Base-by-base conservation (phyloP, 164 flowering plant species). In the Aristolochia californica region DNA sequence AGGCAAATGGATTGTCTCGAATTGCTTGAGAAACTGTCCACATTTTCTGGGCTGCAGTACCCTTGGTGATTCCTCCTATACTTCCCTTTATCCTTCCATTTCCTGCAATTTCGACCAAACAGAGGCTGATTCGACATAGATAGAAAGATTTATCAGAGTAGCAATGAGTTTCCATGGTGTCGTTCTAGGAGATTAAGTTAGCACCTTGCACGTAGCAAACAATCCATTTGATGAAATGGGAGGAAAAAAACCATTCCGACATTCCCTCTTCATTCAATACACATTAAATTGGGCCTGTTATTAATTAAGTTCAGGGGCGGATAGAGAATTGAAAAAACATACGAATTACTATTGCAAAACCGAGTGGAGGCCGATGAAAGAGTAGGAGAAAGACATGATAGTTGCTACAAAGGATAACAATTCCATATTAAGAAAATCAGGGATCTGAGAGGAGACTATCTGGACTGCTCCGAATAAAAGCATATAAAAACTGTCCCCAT, bases 1-100 rank as follows among this genome's bases (percentile, higher is more conserved):
- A 90, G 22, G 93, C 85, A 63, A 85, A 85, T 44, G 97, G 93
- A 53, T 85, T 81, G 62, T 90, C 95, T 45, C 88, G 93, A 45
- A 90, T 58, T 51, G 93, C 93, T 74, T 87, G 82, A 17, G 77
- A 79, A 44, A 65, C 68, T 43, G 61, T 65, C 80, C 79, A 83
- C 58, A 78, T 22, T 57, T 86, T 86, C 8, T 78, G 53, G 20
- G 70, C 68, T 5, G 34, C 14, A 28, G 61, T 74, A 14, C 69
- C 3, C 44, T 75, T 50, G 11, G 76, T 58, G 22, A 82, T 70
- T 63, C 96, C 93, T 13, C n/a, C 23, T 15, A 85, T 66, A 58
- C 71, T 76, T 13, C 93, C 96, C 62, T 74, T 61, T 34, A 85
- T 74, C 25, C 2, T 62, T 65, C 86, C 79, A 64, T 85, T 79